Percentiles rank a stretch among this genome's conserved stretches.
These are phyloP conservation scores for Mycosphaerelloides madeirae DNA, from an alignment of 2,329 filamentous ascomycete species.

Conservation along the genomic window DNA sequence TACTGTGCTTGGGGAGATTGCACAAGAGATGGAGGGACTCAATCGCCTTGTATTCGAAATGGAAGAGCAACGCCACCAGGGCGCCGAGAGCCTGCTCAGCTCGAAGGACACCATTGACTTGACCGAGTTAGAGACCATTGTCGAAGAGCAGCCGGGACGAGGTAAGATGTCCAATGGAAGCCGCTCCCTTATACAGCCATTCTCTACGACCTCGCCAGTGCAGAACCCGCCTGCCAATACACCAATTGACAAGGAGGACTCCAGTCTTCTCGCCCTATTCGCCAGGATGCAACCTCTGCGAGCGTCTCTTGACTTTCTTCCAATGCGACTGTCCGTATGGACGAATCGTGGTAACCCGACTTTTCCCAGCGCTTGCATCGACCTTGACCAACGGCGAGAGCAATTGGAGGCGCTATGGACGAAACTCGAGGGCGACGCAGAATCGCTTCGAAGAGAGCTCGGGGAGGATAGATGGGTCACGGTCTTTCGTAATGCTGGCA, in stretches of 20 bases:
- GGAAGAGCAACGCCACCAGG: slow-evolving; percentile 89
- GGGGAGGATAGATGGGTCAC: slow-evolving; percentile 95
- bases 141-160: slow-evolving; percentile 72
- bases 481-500: slow-evolving; percentile 87
- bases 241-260: slow-evolving; percentile 68
- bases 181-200: slow-evolving; percentile 60
- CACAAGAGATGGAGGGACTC: slow-evolving; percentile 77
- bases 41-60: slow-evolving; percentile 87
- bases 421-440: slow-evolving; percentile 83
- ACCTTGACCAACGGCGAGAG: slow-evolving; percentile 70
- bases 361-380: slow-evolving; percentile 87
- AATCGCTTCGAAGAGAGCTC: slow-evolving; percentile 80
- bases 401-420: slow-evolving; percentile 80
- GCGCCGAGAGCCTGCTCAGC: slow-evolving; percentile 59
- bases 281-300: slow-evolving; percentile 91
- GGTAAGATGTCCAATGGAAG: slow-evolving; percentile 36
- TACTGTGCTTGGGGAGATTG: slow-evolving; percentile 86
- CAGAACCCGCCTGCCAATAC: slow-evolving; percentile 49
- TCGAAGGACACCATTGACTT: slow-evolving; percentile 61
- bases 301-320: slow-evolving; percentile 89
- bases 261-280: slow-evolving; percentile 81
- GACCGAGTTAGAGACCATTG: slow-evolving; percentile 85
- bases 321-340: slow-evolving; percentile 88
- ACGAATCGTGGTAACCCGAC: slow-evolving; percentile 68
- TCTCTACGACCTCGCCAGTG: slow-evolving; percentile 53